Conservation (phyloP, 768 basidiomycete species). For the Lactarius akahatsu region DNA sequence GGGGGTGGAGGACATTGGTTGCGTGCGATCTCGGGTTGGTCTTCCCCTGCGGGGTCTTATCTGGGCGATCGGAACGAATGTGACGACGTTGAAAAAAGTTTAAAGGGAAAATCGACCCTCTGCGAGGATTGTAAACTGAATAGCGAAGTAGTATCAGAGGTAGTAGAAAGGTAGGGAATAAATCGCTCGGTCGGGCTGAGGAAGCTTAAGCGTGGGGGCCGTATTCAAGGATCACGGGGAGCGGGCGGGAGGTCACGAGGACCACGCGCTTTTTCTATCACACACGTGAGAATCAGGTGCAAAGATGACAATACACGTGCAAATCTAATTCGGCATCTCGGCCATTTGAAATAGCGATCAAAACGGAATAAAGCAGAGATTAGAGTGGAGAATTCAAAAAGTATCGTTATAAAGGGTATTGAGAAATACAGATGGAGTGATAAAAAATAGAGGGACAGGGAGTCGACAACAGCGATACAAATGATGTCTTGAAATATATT, state of each 20-base stretch:
- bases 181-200: background rate
- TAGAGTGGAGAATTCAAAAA: no score
- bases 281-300: conserved; percentile 32
- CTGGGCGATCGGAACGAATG: conserved; percentile 18
- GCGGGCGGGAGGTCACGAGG: conserved; percentile 27
- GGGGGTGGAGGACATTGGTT: conserved; percentile 19
- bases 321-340: conserved; percentile 27
- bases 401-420: conserved; percentile 2
- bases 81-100: background rate
- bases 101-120: background rate
- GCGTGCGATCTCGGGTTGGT: background rate
- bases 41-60: conserved; percentile 14
- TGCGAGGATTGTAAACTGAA: background rate
- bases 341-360: background rate
- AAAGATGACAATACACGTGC: conserved; percentile 28
- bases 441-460: background rate
- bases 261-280: conserved; percentile 28
- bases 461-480: conserved; percentile 7
- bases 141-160: background rate
- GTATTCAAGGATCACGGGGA: conserved; percentile 27
- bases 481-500: conserved; percentile 7
- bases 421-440: conserved; percentile 3
- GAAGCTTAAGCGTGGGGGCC: background rate
- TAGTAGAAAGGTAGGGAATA: background rate
- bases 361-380: no score